These are phyloP conservation scores for Rhizopus microsporus DNA, from an alignment of 371 early-diverging fungal species.

Conservation along the genomic window DNA sequence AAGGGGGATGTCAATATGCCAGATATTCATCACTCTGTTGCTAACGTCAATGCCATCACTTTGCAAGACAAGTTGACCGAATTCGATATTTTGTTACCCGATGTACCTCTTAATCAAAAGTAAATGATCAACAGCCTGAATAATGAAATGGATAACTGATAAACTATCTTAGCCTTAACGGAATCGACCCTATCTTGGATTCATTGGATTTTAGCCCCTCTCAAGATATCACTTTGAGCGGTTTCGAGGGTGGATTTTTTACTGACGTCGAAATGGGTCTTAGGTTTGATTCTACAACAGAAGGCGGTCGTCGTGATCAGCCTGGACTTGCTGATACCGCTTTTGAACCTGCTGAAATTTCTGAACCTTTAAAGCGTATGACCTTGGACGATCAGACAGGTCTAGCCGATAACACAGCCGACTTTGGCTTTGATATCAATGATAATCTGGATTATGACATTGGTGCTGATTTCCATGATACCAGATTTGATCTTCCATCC, in stretches of 20 bases:
- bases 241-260: slow-evolving; percentile 20
- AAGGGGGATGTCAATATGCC: slow-evolving; percentile 88
- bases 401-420: slow-evolving; percentile 19
- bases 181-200: slow-evolving; percentile 38
- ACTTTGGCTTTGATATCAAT: slow-evolving; percentile 60
- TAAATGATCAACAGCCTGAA: slow-evolving; percentile 5
- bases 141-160: slow-evolving; percentile 11
- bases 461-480: background rate
- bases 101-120: slow-evolving; percentile 59
- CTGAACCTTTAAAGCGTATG: slow-evolving; percentile 41
- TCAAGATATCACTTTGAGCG: slow-evolving; percentile 64
- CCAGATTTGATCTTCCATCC: slow-evolving; percentile 8
- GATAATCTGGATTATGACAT: slow-evolving; percentile 31
- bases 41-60: slow-evolving; percentile 83
- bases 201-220: slow-evolving; percentile 37
- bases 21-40: slow-evolving; percentile 67
- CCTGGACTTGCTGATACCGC: slow-evolving; percentile 28
- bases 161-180: slow-evolving; percentile 9
- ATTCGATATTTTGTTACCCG: slow-evolving; percentile 87
- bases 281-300: slow-evolving; percentile 31
- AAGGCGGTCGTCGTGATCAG: slow-evolving; percentile 50
- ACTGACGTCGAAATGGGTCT: slow-evolving; percentile 22
- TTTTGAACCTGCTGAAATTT: slow-evolving; percentile 28
- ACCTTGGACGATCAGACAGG: slow-evolving; percentile 38
- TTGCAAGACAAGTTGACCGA: slow-evolving; percentile 86